Conservation (phyloP, 225 moss, liverwort and hornwort species). For the Marchantia paleacea region DNA sequence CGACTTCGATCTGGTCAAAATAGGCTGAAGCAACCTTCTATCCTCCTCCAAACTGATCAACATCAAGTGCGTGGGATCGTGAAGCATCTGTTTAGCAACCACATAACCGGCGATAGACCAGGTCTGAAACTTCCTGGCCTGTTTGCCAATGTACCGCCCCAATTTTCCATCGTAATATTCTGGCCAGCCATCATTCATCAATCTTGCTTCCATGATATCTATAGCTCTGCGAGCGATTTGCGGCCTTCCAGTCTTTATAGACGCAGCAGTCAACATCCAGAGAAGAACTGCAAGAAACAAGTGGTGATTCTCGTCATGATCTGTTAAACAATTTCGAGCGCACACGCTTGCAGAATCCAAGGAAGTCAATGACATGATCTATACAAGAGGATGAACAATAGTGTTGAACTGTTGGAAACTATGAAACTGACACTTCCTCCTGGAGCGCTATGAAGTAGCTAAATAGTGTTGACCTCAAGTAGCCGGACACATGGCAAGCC, state of each 20-base stretch:
- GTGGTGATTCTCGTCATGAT: not conserved
- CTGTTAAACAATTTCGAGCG: too few species aligned
- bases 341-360: too few species aligned
- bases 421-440: too few species aligned
- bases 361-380: too few species aligned
- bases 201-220: constrained; percentile 78
- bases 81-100: constrained; percentile 92
- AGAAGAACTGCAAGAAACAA: constrained; percentile 57
- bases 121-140: constrained; percentile 85
- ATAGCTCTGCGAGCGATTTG: constrained; percentile 80
- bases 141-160: constrained; percentile 83
- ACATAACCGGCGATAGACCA: constrained; percentile 95
- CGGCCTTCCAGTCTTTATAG: constrained; percentile 88
- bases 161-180: constrained; percentile 94
- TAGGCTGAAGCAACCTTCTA: constrained; percentile 64
- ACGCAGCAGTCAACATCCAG: constrained; percentile 98
- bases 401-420: not conserved
- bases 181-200: constrained; percentile 86
- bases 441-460: too few species aligned
- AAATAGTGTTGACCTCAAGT: too few species aligned
- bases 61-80: constrained; percentile 80
- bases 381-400: not conserved
- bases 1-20: constrained; percentile 79
- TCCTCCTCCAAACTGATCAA: constrained; percentile 89
- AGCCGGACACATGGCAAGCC: too few species aligned